phyloP scores from a whole-genome alignment of 192 early-diverging fungal genomes.

The Irineochytrium annulatum region DNA sequence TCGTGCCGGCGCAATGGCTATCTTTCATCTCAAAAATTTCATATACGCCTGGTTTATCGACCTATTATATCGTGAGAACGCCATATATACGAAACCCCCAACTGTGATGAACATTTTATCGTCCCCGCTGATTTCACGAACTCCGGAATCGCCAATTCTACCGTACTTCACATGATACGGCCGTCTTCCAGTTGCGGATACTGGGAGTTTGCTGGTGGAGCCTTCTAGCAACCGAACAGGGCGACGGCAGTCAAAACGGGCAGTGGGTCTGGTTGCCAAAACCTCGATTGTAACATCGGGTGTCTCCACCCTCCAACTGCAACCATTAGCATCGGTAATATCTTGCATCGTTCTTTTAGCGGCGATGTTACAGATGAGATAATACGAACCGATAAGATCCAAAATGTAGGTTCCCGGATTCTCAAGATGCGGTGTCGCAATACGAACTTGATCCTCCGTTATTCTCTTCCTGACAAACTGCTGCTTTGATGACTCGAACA shows the following conservation, averaged over 20 bases:
- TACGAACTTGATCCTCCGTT: background rate
- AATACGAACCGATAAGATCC: constrained; percentile 32
- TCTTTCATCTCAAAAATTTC: constrained; percentile 34
- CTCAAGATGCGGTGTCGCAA: constrained; percentile 24
- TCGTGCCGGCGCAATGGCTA: constrained; percentile 27
- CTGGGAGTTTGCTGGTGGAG: constrained; percentile 9
- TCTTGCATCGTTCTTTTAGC: constrained; percentile 18
- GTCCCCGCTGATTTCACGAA: background rate
- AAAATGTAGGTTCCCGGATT: constrained; percentile 38
- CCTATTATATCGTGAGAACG: constrained; percentile 4
- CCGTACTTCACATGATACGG: constrained; percentile 12
- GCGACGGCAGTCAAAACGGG: constrained; percentile 32
- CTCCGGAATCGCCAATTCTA: background rate
- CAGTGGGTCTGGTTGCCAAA: constrained; percentile 33
- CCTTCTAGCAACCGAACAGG: constrained; percentile 37
- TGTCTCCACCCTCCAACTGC: constrained; percentile 29
- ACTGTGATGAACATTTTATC: constrained; percentile 2
- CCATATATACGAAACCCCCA: constrained; percentile 14
- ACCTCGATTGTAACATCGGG: constrained; percentile 40
- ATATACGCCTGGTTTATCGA: constrained; percentile 27
- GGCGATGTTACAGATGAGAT: background rate
- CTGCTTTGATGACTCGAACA: constrained; percentile 25
- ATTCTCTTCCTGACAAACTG: constrained; percentile 5
- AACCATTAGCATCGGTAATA: constrained; percentile 47
- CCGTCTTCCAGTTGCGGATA: constrained; percentile 35